Conservation (phyloP, 208 protist genomes). For the Herpetomonas muscarum region DNA sequence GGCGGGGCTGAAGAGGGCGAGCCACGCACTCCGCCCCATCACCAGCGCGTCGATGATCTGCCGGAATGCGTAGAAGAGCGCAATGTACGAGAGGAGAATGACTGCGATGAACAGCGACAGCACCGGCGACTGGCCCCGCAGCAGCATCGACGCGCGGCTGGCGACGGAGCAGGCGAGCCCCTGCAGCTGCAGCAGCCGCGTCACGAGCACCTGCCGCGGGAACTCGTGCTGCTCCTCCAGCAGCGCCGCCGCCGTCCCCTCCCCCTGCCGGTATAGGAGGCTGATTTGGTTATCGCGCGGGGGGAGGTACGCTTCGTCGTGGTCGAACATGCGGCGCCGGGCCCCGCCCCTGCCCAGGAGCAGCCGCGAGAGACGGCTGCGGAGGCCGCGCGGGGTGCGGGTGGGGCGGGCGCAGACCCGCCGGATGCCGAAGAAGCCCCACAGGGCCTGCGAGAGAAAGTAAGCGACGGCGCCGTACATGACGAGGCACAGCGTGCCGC, state of each 20-base stretch:
- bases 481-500: background rate
- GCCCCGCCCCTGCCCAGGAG: background rate
- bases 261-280: conserved; percentile 41
- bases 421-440: conserved; percentile 7
- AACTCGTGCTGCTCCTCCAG: conserved; percentile 43
- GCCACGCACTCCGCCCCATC: background rate
- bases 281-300: conserved; percentile 19
- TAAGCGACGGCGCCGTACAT: background rate
- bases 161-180: conserved; percentile 25
- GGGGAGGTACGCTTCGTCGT: conserved; percentile 9
- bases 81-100: conserved; percentile 15
- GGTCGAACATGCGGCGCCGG: background rate
- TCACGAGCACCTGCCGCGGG: conserved; percentile 33
- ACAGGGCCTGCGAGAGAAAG: conserved; percentile 3
- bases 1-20: background rate
- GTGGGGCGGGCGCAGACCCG: conserved; percentile 10
- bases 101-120: conserved; percentile 30
- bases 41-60: conserved; percentile 5
- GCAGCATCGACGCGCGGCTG: conserved; percentile 36
- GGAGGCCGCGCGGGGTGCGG: too few species aligned
- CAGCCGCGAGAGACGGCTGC: conserved; percentile 2
- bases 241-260: conserved; percentile 28
- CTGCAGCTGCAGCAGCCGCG: conserved; percentile 43
- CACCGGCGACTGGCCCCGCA: conserved; percentile 41
- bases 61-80: conserved; percentile 14